phyloP scores from a whole-genome alignment of 441 rosid genomes.

The Populus hybrid region DNA sequence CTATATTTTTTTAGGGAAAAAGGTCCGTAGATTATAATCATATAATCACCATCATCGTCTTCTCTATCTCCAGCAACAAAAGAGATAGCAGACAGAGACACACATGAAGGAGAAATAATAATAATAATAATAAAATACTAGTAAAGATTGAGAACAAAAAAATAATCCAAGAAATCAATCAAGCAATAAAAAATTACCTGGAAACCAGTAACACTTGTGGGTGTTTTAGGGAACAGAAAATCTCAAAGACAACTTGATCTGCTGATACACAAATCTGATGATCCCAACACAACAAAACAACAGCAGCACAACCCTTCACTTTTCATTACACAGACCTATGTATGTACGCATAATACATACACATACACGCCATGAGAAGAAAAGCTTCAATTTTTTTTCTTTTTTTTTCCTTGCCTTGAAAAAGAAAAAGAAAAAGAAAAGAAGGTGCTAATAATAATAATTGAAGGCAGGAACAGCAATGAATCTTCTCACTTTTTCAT shows the following conservation, averaged over 20 bases:
- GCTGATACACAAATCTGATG: constrained; percentile 40
- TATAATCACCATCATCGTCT: constrained; percentile 24
- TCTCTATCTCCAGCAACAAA: constrained; percentile 15
- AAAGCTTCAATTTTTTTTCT: neutral
- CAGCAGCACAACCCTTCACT: constrained; percentile 25
- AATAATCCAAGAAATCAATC: constrained; percentile 17
- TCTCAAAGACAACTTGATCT: constrained; percentile 45
- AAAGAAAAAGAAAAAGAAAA: neutral
- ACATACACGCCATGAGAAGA: neutral
- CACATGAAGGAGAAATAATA: constrained; percentile 6
- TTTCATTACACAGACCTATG: constrained; percentile 18
- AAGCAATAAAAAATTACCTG: constrained; percentile 49
- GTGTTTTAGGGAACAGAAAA: constrained; percentile 49
- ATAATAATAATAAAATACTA: constrained; percentile 7
- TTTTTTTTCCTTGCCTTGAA: neutral
- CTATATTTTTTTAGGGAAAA: neutral
- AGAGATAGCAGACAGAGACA: constrained; percentile 18
- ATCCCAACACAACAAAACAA: constrained; percentile 28
- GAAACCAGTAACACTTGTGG: constrained; percentile 48
- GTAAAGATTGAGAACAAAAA: constrained; percentile 2
- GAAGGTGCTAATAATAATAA: constrained; percentile 14
- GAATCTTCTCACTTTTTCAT: constrained; percentile 28
- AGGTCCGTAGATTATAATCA: constrained; percentile 4
- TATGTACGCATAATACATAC: constrained; percentile 14
- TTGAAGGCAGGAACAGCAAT: constrained; percentile 24